A percentile compares a stretch with the other conserved stretches of the same genome.
These are phyloP conservation scores for Vigna radiata DNA, from an alignment of 306 rosid species.

Conservation along the genomic window DNA sequence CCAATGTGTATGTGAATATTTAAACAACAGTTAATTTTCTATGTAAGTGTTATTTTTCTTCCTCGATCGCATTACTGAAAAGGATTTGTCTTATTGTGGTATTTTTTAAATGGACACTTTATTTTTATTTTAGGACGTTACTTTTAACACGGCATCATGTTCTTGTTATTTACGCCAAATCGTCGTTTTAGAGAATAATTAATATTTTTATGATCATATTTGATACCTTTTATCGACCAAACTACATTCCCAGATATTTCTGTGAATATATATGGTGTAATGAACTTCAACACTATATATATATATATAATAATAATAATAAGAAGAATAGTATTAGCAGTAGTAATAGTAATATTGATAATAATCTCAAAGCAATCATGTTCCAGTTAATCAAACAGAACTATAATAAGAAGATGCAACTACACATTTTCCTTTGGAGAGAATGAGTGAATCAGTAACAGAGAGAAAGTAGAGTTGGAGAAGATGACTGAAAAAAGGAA, in stretches of 20 bases:
- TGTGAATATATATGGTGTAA: no score
- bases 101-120: not conserved
- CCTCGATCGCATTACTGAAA: not conserved
- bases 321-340: no score
- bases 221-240: not conserved
- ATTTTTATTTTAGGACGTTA: not conserved
- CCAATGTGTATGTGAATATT: no score
- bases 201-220: not conserved
- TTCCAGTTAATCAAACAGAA: not conserved
- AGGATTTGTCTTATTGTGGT: constrained; percentile 20
- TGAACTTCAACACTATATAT: no score
- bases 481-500: not conserved
- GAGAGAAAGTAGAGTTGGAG: no score
- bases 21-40: not conserved
- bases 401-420: not conserved
- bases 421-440: not conserved
- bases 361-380: not conserved
- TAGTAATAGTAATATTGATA: not conserved
- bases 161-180: constrained; percentile 42
- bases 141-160: constrained; percentile 22
- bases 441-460: not conserved
- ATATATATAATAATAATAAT: no score
- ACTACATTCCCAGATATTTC: not conserved
- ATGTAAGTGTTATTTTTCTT: constrained; percentile 11
- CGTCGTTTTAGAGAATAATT: constrained; percentile 16